These are phyloP conservation scores for Lenzites betulinus DNA, from an alignment of 768 basidiomycete species.

Conservation along the genomic window DNA sequence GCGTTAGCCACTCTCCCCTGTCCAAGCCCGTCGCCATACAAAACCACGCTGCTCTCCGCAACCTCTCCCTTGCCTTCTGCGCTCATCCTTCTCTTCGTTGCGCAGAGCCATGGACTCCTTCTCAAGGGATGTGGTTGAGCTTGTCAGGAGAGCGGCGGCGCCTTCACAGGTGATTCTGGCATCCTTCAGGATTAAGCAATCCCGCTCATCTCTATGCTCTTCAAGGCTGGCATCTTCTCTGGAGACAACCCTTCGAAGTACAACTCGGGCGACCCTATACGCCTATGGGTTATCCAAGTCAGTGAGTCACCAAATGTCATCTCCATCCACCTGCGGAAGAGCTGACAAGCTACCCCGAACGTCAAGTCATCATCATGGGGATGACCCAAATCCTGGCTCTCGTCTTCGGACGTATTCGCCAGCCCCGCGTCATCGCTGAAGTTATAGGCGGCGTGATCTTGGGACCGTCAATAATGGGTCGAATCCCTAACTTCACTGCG, in stretches of 20 bases:
- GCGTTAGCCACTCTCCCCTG: no score
- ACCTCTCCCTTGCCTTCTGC: constrained; percentile 4
- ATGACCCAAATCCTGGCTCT: constrained; percentile 77
- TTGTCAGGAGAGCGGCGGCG: constrained; percentile 1
- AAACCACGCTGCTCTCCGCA: no score
- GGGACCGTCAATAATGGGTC: constrained; percentile 67
- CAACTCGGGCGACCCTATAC: constrained; percentile 65
- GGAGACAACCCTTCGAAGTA: constrained; percentile 10
- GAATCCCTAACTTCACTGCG: constrained; percentile 68
- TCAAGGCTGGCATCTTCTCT: constrained; percentile 71
- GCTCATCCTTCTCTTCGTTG: neutral
- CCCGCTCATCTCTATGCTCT: neutral
- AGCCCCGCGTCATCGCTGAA: constrained; percentile 93
- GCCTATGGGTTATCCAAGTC: constrained; percentile 76
- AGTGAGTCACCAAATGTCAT: constrained; percentile 42
- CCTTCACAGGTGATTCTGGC: constrained; percentile 9
- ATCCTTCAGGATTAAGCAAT: neutral
- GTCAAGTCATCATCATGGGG: constrained; percentile 72
- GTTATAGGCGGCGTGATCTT: constrained; percentile 90
- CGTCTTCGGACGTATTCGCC: constrained; percentile 66
- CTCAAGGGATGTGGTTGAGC: constrained; percentile 34
- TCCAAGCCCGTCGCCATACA: no score
- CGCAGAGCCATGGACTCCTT: constrained; percentile 50
- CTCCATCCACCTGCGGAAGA: neutral
- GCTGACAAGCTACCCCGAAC: no score